A percentile compares a stretch with the other conserved stretches of the same genome.
These are phyloP conservation scores for Ophiostoma sp. DNA, from an alignment of 2,329 filamentous ascomycete species.

Conservation along the genomic window DNA sequence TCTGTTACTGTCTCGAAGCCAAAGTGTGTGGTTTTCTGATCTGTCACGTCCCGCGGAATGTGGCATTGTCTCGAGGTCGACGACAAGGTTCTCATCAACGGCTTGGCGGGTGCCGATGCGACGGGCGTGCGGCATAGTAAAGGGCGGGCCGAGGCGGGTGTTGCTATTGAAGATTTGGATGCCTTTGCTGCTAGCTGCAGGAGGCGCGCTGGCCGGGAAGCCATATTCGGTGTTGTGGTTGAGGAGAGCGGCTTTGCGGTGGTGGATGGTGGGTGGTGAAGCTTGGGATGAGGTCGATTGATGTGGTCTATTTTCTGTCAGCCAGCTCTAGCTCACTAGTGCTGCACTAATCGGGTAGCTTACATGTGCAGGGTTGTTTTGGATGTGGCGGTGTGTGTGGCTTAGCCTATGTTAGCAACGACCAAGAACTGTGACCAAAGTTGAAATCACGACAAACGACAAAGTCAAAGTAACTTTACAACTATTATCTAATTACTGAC, in stretches of 20 bases:
- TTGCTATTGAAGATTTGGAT: background rate
- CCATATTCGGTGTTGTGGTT: conserved; percentile 12
- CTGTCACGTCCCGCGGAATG: background rate
- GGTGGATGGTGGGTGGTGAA: background rate
- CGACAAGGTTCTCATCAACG: conserved; percentile 1
- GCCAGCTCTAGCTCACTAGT: background rate
- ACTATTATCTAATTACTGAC: background rate
- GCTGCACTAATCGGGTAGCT: background rate
- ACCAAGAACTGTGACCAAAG: no score
- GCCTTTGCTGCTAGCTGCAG: conserved; percentile 5
- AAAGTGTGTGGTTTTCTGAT: conserved; percentile 65
- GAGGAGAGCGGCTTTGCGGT: background rate
- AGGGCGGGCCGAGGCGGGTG: background rate
- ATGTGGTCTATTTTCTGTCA: conserved; percentile 8
- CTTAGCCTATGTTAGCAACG: background rate
- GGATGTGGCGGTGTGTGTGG: conserved; percentile 22
- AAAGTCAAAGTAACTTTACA: background rate
- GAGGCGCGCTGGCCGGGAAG: conserved; percentile 6
- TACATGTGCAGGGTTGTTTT: background rate
- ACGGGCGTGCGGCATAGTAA: background rate
- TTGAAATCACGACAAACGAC: background rate
- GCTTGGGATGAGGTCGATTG: background rate
- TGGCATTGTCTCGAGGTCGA: background rate
- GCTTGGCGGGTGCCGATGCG: background rate
- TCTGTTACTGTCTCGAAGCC: conserved; percentile 83